These are phyloP conservation scores for Hericium coralloides DNA, from an alignment of 768 basidiomycete species.

Conservation along the genomic window DNA sequence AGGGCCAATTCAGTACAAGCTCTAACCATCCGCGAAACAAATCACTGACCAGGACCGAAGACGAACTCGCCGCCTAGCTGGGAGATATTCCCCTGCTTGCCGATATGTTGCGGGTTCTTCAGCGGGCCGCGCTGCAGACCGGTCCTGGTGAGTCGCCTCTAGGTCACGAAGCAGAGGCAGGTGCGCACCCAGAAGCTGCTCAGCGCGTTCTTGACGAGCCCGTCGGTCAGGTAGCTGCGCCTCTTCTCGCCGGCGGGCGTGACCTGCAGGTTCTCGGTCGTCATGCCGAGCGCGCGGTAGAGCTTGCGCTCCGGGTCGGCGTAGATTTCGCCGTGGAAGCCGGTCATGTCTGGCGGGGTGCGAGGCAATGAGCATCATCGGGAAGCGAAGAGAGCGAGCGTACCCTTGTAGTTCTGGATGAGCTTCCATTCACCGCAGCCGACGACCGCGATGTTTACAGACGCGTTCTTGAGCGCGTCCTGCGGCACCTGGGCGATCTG, in stretches of 20 bases:
- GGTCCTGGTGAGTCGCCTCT: background rate
- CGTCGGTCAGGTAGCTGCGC: constrained; percentile 7
- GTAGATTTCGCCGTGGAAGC: constrained; percentile 10
- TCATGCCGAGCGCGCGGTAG: constrained; percentile 8
- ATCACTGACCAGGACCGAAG: constrained; percentile 7
- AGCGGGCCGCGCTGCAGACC: constrained; percentile 8
- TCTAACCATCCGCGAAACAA: no score
- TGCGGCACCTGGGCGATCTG: constrained; percentile 6
- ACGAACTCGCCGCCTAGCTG: constrained; percentile 13
- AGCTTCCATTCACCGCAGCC: constrained; percentile 12
- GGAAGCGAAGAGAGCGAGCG: background rate
- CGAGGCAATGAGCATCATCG: background rate
- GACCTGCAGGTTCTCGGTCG: constrained; percentile 4
- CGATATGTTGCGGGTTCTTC: constrained; percentile 7
- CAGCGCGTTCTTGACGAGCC: constrained; percentile 2
- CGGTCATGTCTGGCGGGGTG: constrained; percentile 1
- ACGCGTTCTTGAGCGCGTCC: constrained; percentile 6
- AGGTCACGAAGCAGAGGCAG: background rate
- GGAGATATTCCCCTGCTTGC: constrained; percentile 11
- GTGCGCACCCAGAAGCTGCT: constrained; percentile 8
- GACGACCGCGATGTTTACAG: constrained; percentile 3
- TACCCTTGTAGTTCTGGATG: constrained; percentile 11
- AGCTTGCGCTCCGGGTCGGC: constrained; percentile 12
- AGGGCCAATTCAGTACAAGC: background rate
- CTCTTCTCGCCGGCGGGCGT: constrained; percentile 6